A percentile compares a stretch with the other conserved stretches of the same genome.
Conservation (phyloP, 257 asterid genomes). For the Nicotiana tomentosiformis region DNA sequence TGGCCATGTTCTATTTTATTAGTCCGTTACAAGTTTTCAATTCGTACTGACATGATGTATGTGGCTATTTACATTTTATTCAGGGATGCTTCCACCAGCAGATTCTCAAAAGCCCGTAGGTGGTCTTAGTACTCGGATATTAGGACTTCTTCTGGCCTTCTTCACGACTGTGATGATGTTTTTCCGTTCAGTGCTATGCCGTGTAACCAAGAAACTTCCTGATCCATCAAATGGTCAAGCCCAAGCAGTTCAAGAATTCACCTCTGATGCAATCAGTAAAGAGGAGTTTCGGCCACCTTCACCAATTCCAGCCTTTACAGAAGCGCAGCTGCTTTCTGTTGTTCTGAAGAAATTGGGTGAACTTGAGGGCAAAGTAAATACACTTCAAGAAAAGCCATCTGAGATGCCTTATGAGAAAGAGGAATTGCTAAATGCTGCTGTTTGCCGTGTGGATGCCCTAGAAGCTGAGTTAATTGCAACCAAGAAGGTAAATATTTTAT, state of each 20-base stretch:
- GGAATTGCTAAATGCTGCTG: conserved; percentile 78
- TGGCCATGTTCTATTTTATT: neutral
- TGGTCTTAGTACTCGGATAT: conserved; percentile 7
- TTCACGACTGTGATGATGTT: conserved; percentile 8
- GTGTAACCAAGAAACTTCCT: conserved; percentile 9
- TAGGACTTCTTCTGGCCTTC: conserved; percentile 10
- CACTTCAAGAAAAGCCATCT: conserved; percentile 54
- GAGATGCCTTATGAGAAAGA: conserved; percentile 81
- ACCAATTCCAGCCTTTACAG: conserved; percentile 33
- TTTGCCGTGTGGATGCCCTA: conserved; percentile 76
- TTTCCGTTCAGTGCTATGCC: conserved; percentile 7
- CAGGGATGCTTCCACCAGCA: conserved; percentile 12
- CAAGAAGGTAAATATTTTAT: conserved; percentile 45
- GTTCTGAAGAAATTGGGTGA: conserved; percentile 55
- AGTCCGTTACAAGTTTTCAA: neutral
- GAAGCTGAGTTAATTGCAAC: conserved; percentile 88
- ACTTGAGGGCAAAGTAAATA: conserved; percentile 59
- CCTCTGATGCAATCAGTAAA: conserved; percentile 17
- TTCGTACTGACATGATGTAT: neutral
- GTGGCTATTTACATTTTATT: neutral
- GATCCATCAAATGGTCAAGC: conserved; percentile 7
- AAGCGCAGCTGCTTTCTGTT: conserved; percentile 42
- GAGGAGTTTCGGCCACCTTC: conserved; percentile 41
- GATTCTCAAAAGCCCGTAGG: conserved; percentile 9
- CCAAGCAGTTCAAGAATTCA: conserved; percentile 11